Conservation (phyloP, 2,329 filamentous ascomycete species). For the Hymenoscyphus albidus region DNA sequence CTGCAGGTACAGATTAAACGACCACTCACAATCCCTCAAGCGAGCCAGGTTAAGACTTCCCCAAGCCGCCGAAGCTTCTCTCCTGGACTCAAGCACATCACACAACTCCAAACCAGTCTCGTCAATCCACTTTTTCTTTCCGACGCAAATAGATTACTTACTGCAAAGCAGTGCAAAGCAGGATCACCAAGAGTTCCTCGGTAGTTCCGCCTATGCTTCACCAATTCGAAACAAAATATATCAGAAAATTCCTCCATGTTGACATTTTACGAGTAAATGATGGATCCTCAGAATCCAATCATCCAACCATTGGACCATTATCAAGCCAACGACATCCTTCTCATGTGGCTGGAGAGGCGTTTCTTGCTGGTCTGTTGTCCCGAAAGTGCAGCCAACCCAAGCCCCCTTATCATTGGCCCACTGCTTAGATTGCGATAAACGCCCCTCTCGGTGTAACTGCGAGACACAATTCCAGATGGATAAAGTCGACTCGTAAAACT, state of each 20-base stretch:
- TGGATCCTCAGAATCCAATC: neutral
- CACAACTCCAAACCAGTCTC: too few species aligned
- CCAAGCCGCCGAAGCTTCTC: neutral
- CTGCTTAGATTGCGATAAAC: neutral
- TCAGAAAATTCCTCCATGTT: too few species aligned
- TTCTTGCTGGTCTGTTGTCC: neutral
- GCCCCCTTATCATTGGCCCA: neutral
- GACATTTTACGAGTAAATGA: too few species aligned
- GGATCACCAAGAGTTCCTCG: too few species aligned
- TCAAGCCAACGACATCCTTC: neutral
- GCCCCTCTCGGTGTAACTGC: neutral
- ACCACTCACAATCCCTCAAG: neutral
- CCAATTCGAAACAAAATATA: too few species aligned
- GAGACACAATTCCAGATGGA: neutral
- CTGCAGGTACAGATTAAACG: neutral
- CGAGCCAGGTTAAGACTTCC: neutral
- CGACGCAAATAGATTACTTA: too few species aligned
- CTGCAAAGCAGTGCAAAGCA: too few species aligned
- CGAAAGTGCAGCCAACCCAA: constrained; percentile 2
- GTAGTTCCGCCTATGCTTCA: too few species aligned
- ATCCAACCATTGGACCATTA: neutral
- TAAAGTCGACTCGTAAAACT: neutral
- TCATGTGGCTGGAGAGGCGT: neutral
- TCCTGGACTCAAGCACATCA: neutral
- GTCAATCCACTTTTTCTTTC: too few species aligned